These are phyloP conservation scores for Boletus barrowsii DNA, from an alignment of 768 basidiomycete species.

Conservation along the genomic window DNA sequence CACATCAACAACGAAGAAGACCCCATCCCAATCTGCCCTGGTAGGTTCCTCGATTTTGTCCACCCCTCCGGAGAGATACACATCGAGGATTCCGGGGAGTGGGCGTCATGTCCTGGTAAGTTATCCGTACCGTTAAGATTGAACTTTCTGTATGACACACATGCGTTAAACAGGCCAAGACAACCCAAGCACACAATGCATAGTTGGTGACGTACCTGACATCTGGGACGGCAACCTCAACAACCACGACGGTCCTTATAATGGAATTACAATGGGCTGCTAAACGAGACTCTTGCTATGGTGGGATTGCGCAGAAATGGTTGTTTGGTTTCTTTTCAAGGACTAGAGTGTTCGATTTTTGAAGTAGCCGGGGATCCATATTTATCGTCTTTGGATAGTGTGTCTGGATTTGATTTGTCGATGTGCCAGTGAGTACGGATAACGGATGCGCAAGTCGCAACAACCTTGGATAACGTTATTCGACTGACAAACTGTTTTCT, in stretches of 20 bases:
- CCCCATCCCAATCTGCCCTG: slow-evolving; percentile 35
- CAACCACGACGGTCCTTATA: slow-evolving; percentile 47
- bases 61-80: slow-evolving; percentile 44
- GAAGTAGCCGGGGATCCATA: too few relatives aligned
- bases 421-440: too few relatives aligned
- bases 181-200: slow-evolving; percentile 42
- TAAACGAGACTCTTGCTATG: slow-evolving; percentile 2
- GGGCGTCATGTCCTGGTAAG: slow-evolving; percentile 54
- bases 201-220: slow-evolving; percentile 28
- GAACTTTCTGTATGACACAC: not conserved
- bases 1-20: slow-evolving; percentile 55
- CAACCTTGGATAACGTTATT: too few relatives aligned
- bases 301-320: too few relatives aligned
- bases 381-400: too few relatives aligned
- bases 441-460: too few relatives aligned
- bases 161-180: slow-evolving; percentile 44
- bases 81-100: slow-evolving; percentile 43
- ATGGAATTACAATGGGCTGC: slow-evolving; percentile 28
- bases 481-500: too few relatives aligned
- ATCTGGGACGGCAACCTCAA: slow-evolving; percentile 40
- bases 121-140: not conserved
- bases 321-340: too few relatives aligned
- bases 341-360: too few relatives aligned
- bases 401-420: too few relatives aligned
- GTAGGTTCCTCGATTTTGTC: slow-evolving; percentile 37